phyloP scores from a whole-genome alignment of 2,329 filamentous ascomycete genomes.

The Claviceps arundinis region DNA sequence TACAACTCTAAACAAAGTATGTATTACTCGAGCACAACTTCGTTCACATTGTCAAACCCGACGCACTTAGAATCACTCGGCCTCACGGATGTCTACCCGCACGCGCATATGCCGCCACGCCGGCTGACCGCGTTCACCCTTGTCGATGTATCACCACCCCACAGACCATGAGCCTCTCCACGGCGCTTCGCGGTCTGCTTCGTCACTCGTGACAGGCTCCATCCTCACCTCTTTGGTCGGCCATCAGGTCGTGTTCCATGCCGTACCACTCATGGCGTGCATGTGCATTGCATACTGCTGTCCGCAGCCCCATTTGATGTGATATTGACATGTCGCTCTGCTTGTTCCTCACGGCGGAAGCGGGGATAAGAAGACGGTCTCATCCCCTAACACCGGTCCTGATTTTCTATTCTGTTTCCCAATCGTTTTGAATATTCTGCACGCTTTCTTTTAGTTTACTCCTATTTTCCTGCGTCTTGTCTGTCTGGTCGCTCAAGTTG shows the following conservation, averaged over 20 bases:
- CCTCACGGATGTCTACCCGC: background rate
- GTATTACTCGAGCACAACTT: too few species aligned
- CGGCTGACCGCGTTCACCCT: background rate
- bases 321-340: background rate
- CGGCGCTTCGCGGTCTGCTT: background rate
- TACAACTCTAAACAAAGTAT: too few species aligned
- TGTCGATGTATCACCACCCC: background rate
- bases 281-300: background rate
- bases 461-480: background rate
- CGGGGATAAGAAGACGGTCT: constrained; percentile 17
- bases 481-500: constrained; percentile 1
- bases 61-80: background rate
- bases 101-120: background rate
- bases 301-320: background rate
- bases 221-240: background rate
- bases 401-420: constrained; percentile 11
- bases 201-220: background rate
- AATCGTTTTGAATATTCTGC: constrained; percentile 10
- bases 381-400: constrained; percentile 14
- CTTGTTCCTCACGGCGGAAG: background rate
- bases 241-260: background rate
- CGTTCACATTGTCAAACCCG: too few species aligned
- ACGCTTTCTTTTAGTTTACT: constrained; percentile 1
- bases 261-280: background rate
- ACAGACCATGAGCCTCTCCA: background rate